A percentile compares a stretch with the other conserved stretches of the same genome.
Conservation (phyloP, 140 eudicot species). For the Flaveria floridana region DNA sequence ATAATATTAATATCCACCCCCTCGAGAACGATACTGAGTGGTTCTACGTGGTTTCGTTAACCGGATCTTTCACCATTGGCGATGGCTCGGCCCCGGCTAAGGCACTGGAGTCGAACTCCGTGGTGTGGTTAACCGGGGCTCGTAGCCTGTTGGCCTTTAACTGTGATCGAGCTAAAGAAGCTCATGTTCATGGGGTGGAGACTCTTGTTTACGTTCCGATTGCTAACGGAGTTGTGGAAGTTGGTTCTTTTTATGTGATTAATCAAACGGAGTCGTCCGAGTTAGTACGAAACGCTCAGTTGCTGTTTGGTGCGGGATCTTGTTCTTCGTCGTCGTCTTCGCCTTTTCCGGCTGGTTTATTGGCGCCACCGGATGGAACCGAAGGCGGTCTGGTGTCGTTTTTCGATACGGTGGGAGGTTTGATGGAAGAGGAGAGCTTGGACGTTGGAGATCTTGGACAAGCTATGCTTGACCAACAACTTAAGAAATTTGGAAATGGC, state of each 20-base stretch:
- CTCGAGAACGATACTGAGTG: constrained; percentile 47
- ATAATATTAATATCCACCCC: not conserved
- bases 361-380: not conserved
- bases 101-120: constrained; percentile 38
- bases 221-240: constrained; percentile 63
- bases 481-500: not conserved
- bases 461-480: not conserved
- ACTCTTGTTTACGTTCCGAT: constrained; percentile 62
- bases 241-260: constrained; percentile 53
- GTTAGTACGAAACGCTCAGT: constrained; percentile 42
- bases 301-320: constrained; percentile 40
- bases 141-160: constrained; percentile 33
- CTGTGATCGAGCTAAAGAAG: constrained; percentile 71
- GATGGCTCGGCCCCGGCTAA: constrained; percentile 50
- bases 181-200: constrained; percentile 65
- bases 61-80: constrained; percentile 46
- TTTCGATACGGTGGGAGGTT: constrained; percentile 8
- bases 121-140: constrained; percentile 57
- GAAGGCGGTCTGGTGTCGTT: not conserved
- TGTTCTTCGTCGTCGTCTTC: constrained; percentile 21
- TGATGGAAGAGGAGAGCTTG: constrained; percentile 27
- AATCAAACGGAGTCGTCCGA: constrained; percentile 36
- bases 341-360: not conserved
- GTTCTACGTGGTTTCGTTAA: constrained; percentile 64
- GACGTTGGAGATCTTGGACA: constrained; percentile 4